These are phyloP conservation scores for Kodamaea ohmeri DNA, from an alignment of 1,139 yeast species.

Conservation along the genomic window DNA sequence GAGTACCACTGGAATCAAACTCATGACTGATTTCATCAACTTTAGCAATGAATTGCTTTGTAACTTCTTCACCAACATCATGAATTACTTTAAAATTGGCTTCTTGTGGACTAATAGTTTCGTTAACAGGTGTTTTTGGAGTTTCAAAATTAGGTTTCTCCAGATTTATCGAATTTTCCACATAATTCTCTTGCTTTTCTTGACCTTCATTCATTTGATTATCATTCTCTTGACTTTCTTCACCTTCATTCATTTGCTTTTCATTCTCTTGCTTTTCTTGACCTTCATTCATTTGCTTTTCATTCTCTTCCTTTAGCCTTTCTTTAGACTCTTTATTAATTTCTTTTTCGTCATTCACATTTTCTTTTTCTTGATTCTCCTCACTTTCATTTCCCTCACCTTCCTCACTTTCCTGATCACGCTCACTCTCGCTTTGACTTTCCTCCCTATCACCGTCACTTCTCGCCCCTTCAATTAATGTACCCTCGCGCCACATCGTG, in stretches of 20 bases:
- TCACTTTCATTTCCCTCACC: slow-evolving; percentile 10
- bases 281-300: not conserved
- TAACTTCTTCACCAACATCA: slow-evolving; percentile 26
- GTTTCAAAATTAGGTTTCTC: too few species aligned
- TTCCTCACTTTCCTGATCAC: slow-evolving; percentile 12
- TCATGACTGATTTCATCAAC: slow-evolving; percentile 20
- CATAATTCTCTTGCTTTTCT: too few species aligned
- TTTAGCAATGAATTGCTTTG: slow-evolving; percentile 24
- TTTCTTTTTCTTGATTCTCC: not conserved
- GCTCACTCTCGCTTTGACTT: not conserved
- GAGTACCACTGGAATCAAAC: slow-evolving; percentile 13
- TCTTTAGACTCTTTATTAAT: not conserved
- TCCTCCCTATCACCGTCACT: slow-evolving; percentile 7
- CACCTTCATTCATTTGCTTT: not conserved
- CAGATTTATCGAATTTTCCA: too few species aligned
- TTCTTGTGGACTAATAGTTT: too few species aligned
- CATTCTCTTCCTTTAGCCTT: not conserved
- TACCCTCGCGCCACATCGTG: slow-evolving; percentile 48
- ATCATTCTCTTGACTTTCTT: not conserved
- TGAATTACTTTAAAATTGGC: slow-evolving; percentile 20
- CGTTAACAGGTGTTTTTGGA: too few species aligned
- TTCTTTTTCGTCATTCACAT: not conserved
- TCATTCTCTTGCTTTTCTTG: not conserved
- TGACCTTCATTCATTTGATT: slow-evolving; percentile 8
- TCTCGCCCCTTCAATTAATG: slow-evolving; percentile 12